phyloP scores from a whole-genome alignment of 179 eudicot species.

The Corrigiola litoralis region DNA sequence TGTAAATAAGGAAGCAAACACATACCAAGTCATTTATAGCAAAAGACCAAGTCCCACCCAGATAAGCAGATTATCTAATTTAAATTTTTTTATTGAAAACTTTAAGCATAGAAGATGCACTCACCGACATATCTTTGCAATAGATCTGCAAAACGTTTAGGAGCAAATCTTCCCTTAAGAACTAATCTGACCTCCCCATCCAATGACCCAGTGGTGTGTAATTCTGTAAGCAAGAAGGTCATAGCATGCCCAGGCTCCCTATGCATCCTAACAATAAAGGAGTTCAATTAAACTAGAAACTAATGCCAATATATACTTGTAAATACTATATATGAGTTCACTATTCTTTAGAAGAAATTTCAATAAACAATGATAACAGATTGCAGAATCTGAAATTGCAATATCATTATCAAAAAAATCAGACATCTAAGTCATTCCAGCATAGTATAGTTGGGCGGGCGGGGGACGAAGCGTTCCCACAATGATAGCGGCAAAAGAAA shows the following conservation, averaged over 20 bases:
- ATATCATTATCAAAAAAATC: background rate
- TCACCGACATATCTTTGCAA: slow-evolving; percentile 38
- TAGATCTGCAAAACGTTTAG: slow-evolving; percentile 31
- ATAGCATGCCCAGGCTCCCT: slow-evolving; percentile 44
- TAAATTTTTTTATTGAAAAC: background rate
- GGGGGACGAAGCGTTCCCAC: background rate
- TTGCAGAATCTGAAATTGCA: background rate
- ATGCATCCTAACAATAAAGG: slow-evolving; percentile 32
- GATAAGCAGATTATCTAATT: background rate
- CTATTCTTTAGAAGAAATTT: background rate
- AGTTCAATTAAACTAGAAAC: background rate
- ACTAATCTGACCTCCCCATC: slow-evolving; percentile 39
- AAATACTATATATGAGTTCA: background rate
- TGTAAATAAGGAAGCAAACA: slow-evolving; percentile 11
- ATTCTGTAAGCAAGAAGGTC: slow-evolving; percentile 34
- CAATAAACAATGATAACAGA: too few species aligned
- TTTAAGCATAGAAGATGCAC: slow-evolving; percentile 8
- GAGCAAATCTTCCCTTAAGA: slow-evolving; percentile 36
- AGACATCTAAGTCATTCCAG: background rate
- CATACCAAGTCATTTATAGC: background rate
- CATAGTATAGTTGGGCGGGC: background rate
- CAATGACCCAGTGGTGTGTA: slow-evolving; percentile 43
- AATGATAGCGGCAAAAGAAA: background rate
- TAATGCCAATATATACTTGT: background rate
- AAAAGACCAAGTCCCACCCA: background rate